phyloP scores from a whole-genome alignment of 2,329 filamentous ascomycete species.

The Hypoxylon sp. region DNA sequence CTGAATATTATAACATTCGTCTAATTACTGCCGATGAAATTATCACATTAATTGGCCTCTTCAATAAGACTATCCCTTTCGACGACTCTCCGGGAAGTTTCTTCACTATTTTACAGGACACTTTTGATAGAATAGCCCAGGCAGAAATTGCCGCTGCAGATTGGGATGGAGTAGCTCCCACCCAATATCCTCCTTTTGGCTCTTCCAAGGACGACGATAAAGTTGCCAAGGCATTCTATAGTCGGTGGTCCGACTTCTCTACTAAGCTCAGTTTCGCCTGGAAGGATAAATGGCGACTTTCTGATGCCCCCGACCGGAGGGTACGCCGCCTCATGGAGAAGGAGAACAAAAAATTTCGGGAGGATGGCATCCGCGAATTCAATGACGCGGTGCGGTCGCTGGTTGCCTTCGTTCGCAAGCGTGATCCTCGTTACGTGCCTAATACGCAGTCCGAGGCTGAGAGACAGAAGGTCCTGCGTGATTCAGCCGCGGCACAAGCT shows the following conservation, averaged over 20 bases:
- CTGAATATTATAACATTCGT: constrained; percentile 76
- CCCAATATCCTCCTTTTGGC: constrained; percentile 87
- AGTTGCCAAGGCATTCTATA: constrained; percentile 85
- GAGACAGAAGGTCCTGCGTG: constrained; percentile 81
- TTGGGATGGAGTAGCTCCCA: constrained; percentile 72
- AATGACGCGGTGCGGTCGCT: constrained; percentile 92
- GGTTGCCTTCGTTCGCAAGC: constrained; percentile 89
- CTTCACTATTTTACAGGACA: constrained; percentile 82
- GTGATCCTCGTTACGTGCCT: constrained; percentile 86
- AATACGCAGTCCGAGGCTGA: constrained; percentile 85
- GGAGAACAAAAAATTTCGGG: constrained; percentile 87
- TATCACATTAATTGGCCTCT: constrained; percentile 81
- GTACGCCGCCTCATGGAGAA: constrained; percentile 92
- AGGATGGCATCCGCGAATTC: constrained; percentile 87
- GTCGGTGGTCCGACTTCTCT: constrained; percentile 82
- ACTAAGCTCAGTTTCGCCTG: constrained; percentile 90
- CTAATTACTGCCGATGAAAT: constrained; percentile 88
- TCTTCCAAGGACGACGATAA: constrained; percentile 79
- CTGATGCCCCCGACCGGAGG: constrained; percentile 88
- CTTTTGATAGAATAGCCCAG: constrained; percentile 82
- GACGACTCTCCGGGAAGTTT: constrained; percentile 86
- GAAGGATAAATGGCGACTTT: constrained; percentile 86
- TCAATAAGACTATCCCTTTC: constrained; percentile 83
- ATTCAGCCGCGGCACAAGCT: constrained; percentile 86
- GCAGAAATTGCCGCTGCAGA: constrained; percentile 85